phyloP scores from a whole-genome alignment of 2,329 filamentous ascomycete genomes.

The Alternaria brassicicola region DNA sequence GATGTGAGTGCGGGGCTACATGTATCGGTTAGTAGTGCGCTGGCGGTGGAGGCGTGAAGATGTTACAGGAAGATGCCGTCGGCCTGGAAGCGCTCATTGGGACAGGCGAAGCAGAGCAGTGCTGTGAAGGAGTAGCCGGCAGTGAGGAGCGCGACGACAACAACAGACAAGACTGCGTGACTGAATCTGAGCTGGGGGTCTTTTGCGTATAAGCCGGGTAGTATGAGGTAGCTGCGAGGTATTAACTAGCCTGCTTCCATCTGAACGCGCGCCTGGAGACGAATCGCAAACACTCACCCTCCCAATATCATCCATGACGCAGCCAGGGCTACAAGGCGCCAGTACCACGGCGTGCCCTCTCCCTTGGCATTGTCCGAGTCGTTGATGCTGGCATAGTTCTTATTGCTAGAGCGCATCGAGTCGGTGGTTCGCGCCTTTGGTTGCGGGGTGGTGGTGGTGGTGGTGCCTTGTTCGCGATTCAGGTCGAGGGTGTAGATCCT shows the following conservation, averaged over 20 bases:
- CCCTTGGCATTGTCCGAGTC: slow-evolving; percentile 25
- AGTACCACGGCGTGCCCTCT: slow-evolving; percentile 53
- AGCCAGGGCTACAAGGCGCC: slow-evolving; percentile 52
- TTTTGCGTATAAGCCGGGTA: slow-evolving; percentile 55
- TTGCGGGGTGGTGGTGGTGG: slow-evolving; percentile 25
- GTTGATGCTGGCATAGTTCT: slow-evolving; percentile 40
- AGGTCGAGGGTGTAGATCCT: slow-evolving; percentile 19
- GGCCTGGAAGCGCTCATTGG: slow-evolving; percentile 54
- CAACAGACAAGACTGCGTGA: slow-evolving; percentile 51
- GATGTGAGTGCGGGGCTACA: slow-evolving; percentile 51
- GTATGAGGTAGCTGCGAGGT: slow-evolving; percentile 53
- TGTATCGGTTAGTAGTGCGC: slow-evolving; percentile 19
- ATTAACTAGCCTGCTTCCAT: slow-evolving; percentile 27
- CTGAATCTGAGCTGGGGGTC: slow-evolving; percentile 49
- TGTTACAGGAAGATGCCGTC: slow-evolving; percentile 56
- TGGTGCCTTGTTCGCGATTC: slow-evolving; percentile 26
- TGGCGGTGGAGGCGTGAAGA: background rate
- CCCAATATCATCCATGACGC: slow-evolving; percentile 57
- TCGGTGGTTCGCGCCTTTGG: slow-evolving; percentile 26
- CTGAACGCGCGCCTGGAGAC: background rate
- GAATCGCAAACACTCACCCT: slow-evolving; percentile 46
- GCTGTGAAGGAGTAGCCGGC: slow-evolving; percentile 57
- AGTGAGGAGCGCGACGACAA: slow-evolving; percentile 55
- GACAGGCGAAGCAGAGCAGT: slow-evolving; percentile 56
- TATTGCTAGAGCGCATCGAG: slow-evolving; percentile 41